These are phyloP conservation scores for Sporothrix humicola DNA, from an alignment of 2,329 filamentous ascomycete genomes.

Conservation along the genomic window DNA sequence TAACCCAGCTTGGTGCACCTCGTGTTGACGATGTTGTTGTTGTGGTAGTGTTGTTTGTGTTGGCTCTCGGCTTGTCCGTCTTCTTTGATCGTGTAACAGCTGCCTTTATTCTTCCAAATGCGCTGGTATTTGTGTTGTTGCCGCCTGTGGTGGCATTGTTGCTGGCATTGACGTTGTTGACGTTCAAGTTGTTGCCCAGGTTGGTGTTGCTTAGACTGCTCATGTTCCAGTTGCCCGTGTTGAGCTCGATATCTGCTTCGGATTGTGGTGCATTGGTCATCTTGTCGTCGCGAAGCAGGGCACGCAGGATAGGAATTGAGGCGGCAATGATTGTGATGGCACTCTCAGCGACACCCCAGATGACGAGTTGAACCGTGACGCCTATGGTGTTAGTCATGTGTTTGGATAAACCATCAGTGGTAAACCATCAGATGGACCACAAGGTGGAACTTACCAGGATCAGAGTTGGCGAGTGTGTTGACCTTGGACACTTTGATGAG, in stretches of 20 bases:
- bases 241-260: slow-evolving; percentile 26
- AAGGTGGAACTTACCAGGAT: slow-evolving; percentile 24
- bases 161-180: background rate
- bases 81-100: background rate
- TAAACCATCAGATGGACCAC: too few species aligned
- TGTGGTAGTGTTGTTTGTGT: background rate
- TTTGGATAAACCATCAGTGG: too few species aligned
- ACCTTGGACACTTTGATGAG: slow-evolving; percentile 31
- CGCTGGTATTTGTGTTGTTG: background rate
- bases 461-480: slow-evolving; percentile 12
- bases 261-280: slow-evolving; percentile 38
- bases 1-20: background rate
- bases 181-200: background rate
- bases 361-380: slow-evolving; percentile 31
- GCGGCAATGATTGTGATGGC: slow-evolving; percentile 37
- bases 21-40: background rate
- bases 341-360: slow-evolving; percentile 35
- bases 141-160: background rate
- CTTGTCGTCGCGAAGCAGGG: slow-evolving; percentile 35
- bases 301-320: slow-evolving; percentile 36
- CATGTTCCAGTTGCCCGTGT: slow-evolving; percentile 24
- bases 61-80: background rate
- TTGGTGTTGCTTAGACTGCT: slow-evolving; percentile 3
- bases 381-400: slow-evolving; percentile 3
- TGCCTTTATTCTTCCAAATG: background rate